phyloP scores from a whole-genome alignment of 2,329 filamentous ascomycete genomes.

The Xylaria sp. region DNA sequence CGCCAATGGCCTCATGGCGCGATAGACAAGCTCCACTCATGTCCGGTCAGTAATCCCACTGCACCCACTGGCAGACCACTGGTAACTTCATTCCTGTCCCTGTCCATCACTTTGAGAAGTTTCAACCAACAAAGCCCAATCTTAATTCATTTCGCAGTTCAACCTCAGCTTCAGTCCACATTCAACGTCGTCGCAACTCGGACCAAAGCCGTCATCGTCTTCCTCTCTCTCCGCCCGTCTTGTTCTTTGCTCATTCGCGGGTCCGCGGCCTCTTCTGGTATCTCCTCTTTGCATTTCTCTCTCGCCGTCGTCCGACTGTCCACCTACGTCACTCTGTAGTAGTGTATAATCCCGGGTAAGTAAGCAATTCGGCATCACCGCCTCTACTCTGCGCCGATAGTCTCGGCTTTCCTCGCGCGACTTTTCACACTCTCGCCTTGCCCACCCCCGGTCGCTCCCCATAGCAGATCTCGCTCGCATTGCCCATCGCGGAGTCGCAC shows the following conservation, averaged over 20 bases:
- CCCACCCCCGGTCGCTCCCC: conserved; percentile 39
- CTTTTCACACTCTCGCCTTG: conserved; percentile 28
- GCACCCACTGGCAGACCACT: background rate
- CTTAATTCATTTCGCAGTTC: conserved; percentile 14
- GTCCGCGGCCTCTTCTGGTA: background rate
- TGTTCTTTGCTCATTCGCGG: background rate
- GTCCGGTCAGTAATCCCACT: conserved; percentile 15
- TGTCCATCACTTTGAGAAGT: conserved; percentile 9
- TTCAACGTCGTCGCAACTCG: conserved; percentile 5
- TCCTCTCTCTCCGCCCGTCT: background rate
- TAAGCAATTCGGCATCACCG: conserved; percentile 36
- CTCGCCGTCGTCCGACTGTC: background rate
- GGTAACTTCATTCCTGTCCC: conserved; percentile 3
- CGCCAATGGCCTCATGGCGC: conserved; percentile 34
- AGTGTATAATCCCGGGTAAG: conserved; percentile 15
- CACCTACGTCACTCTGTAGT: conserved; percentile 20
- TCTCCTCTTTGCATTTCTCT: too few species aligned
- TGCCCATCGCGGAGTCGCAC: conserved; percentile 46
- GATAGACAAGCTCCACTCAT: conserved; percentile 28
- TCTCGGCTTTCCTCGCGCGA: conserved; percentile 38
- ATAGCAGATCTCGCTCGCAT: conserved; percentile 41
- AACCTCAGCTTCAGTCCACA: conserved; percentile 6
- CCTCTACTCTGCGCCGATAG: conserved; percentile 34
- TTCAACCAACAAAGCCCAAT: conserved; percentile 15
- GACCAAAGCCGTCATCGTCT: background rate